Evolutionary conservation across 352 stramenopile species (phyloP).

Genomic region (Phytophthora hibernalis): DNA sequence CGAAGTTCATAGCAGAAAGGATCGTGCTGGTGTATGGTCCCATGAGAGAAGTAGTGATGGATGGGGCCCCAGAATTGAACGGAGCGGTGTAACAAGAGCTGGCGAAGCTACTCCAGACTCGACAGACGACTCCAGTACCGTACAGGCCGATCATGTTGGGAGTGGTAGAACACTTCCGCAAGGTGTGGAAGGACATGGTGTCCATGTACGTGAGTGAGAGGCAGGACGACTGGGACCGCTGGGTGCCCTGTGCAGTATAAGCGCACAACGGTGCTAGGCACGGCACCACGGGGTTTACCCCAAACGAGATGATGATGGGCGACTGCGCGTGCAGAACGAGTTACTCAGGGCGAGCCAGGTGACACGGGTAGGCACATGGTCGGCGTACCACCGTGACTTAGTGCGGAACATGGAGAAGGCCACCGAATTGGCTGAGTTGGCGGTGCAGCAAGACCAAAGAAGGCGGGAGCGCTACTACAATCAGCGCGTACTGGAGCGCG

Average conservation of each 20-base stretch:
- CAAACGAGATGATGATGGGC: conserved; percentile 22
- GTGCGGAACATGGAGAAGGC: conserved; percentile 1
- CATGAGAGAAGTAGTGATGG: no score
- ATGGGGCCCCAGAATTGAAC: no score
- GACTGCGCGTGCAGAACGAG: conserved; percentile 8
- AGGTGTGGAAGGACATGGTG: conserved; percentile 34
- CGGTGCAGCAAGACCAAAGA: conserved; percentile 1
- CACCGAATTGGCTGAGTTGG: not conserved
- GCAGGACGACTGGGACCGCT: conserved; percentile 31
- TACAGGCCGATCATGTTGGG: conserved; percentile 23
- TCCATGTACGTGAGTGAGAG: conserved; percentile 16
- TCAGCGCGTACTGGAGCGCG: not conserved
- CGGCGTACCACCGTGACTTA: not conserved
- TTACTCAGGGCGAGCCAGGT: conserved; percentile 6
- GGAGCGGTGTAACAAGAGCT: conserved; percentile 2
- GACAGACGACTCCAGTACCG: conserved; percentile 22
- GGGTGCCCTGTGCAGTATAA: conserved; percentile 18
- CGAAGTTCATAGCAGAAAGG: no score
- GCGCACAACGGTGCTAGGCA: conserved; percentile 13
- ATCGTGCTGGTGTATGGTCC: no score
- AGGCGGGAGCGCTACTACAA: conserved; percentile 9
- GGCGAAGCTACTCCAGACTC: conserved; percentile 16
- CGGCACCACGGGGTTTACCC: not conserved
- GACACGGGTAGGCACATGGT: not conserved
- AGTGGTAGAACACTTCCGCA: conserved; percentile 24